Percentiles rank a stretch among this genome's conserved stretches.
Conservation (phyloP, 129 eudicot genomes). For the Chrysanthemum makinoi region DNA sequence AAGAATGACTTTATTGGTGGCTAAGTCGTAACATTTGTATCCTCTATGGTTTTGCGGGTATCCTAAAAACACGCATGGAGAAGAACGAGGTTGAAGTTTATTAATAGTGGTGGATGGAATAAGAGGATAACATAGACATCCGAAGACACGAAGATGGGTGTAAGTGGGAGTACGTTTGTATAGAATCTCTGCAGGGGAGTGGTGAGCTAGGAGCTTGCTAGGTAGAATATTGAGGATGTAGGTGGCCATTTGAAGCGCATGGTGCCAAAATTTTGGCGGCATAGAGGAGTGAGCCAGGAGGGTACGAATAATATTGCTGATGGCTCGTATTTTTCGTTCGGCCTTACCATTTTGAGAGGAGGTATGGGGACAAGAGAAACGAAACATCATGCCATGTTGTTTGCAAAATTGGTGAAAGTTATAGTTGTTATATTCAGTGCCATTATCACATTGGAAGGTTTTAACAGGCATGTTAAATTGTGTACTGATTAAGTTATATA, state of each 20-base stretch:
- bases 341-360: not conserved
- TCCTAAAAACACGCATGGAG: slow-evolving; percentile 20
- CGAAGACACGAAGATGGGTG: slow-evolving; percentile 4
- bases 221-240: not conserved
- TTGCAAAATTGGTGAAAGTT: not conserved
- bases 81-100: slow-evolving; percentile 15
- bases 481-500: slow-evolving; percentile 5
- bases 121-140: slow-evolving; percentile 18
- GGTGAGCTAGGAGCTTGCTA: not conserved
- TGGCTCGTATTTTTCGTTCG: not conserved
- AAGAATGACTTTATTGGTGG: no score
- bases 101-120: slow-evolving; percentile 10
- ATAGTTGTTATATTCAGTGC: not conserved
- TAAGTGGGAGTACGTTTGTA: slow-evolving; percentile 2
- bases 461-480: not conserved
- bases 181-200: not conserved
- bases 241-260: no score
- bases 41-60: not conserved
- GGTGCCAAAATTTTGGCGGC: no score
- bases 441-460: slow-evolving; percentile 7
- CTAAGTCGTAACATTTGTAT: no score
- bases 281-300: no score
- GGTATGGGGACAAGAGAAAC: not conserved
- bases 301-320: no score
- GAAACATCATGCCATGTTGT: not conserved